A percentile compares a stretch with the other conserved stretches of the same genome.
These are phyloP conservation scores for Phanerodontia chrysosporium DNA, from an alignment of 768 basidiomycete genomes.

Conservation along the genomic window DNA sequence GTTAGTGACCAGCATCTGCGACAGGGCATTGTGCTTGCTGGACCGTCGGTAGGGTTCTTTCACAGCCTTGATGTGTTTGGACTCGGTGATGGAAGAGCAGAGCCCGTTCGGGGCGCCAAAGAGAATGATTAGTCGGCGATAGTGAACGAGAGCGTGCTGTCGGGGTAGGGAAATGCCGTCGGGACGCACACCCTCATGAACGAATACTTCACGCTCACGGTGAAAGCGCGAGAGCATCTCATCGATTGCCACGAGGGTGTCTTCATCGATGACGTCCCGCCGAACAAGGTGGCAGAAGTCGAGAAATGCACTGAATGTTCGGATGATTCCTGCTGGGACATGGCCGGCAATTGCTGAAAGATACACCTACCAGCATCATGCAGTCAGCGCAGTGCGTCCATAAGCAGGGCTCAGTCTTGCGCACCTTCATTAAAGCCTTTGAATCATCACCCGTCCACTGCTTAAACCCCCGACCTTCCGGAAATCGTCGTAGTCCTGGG, in stretches of 20 bases:
- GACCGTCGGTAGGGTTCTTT: conserved; percentile 24
- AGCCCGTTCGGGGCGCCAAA: conserved; percentile 24
- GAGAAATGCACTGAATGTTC: conserved; percentile 18
- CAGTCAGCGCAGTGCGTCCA: too few species aligned
- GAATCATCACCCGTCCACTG: conserved; percentile 23
- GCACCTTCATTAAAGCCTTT: conserved; percentile 21
- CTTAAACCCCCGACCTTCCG: conserved; percentile 18
- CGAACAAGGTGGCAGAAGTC: conserved; percentile 26
- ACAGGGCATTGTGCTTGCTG: conserved; percentile 15
- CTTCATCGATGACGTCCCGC: conserved; percentile 7
- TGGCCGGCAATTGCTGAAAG: conserved; percentile 22
- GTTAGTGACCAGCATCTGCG: conserved; percentile 22
- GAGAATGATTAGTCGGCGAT: conserved; percentile 11
- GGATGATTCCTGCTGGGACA: conserved; percentile 19
- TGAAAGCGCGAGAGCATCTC: conserved; percentile 26
- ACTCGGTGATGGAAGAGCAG: conserved; percentile 26
- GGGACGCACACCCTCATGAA: background rate
- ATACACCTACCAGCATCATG: too few species aligned
- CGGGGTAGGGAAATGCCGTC: conserved; percentile 16
- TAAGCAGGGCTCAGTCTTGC: too few species aligned
- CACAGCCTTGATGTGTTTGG: conserved; percentile 24
- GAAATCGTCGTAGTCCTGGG: conserved; percentile 16
- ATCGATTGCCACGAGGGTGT: conserved; percentile 12
- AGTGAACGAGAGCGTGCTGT: conserved; percentile 17
- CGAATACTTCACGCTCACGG: conserved; percentile 24